Conservation (phyloP, 768 basidiomycete species). For the Serendipita sp. region DNA sequence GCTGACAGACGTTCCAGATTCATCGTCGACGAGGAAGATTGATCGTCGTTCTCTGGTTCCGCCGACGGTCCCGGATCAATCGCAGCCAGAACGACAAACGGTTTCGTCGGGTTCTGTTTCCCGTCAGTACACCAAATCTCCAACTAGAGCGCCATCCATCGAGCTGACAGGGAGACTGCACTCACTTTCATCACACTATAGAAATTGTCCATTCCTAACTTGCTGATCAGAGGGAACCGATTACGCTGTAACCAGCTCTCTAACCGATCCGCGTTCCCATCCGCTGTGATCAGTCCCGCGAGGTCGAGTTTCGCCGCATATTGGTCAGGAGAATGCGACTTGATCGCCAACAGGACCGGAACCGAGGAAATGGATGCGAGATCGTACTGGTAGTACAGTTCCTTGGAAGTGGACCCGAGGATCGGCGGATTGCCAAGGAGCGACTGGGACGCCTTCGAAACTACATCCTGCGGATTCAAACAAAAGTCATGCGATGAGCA, state of each 20-base stretch:
- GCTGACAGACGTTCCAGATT: constrained; percentile 16
- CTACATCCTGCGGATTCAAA: constrained; percentile 38
- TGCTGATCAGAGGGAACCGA: constrained; percentile 54
- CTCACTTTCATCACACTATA: constrained; percentile 67
- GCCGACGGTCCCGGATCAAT: constrained; percentile 15
- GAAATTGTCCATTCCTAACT: constrained; percentile 68
- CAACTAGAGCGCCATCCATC: not conserved
- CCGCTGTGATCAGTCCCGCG: constrained; percentile 12
- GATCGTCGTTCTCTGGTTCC: constrained; percentile 20
- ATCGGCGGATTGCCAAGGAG: constrained; percentile 35
- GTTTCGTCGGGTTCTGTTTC: constrained; percentile 30
- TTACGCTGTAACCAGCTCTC: constrained; percentile 47
- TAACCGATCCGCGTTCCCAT: constrained; percentile 24
- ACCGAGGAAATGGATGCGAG: constrained; percentile 19
- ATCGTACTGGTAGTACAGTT: constrained; percentile 22
- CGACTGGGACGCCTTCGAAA: constrained; percentile 40
- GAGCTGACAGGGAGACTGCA: not conserved
- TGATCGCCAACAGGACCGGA: constrained; percentile 54
- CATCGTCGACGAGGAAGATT: constrained; percentile 37
- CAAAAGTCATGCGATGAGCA: too few species aligned
- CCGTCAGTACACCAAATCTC: not conserved
- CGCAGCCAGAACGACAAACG: constrained; percentile 65
- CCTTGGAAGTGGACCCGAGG: constrained; percentile 22
- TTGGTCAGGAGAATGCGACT: constrained; percentile 28
- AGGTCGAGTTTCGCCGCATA: constrained; percentile 6